phyloP scores from a whole-genome alignment of 495 filamentous ascomycete species.

The Aspergillus avenaceus region DNA sequence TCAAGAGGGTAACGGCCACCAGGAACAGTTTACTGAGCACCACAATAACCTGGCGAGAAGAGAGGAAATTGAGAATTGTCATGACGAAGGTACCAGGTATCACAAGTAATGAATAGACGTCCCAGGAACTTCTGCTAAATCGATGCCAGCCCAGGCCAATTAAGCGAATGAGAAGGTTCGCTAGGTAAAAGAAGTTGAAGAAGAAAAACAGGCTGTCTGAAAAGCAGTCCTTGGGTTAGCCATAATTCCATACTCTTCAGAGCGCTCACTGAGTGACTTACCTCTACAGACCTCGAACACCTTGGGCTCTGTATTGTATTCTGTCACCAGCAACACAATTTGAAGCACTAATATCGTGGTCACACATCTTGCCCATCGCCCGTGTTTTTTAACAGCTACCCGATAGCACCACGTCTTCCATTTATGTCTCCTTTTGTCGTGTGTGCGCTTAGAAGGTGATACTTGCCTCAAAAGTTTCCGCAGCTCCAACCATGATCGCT shows the following conservation, averaged over 20 bases:
- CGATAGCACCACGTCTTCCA: slow-evolving; percentile 95
- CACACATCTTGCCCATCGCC: slow-evolving; percentile 81
- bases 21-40: slow-evolving; percentile 91
- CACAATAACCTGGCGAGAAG: slow-evolving; percentile 55
- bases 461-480: slow-evolving; percentile 91
- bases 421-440: slow-evolving; percentile 62
- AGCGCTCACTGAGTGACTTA: slow-evolving; percentile 15
- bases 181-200: slow-evolving; percentile 82
- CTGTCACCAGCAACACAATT: slow-evolving; percentile 74
- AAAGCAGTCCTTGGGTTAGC: slow-evolving; percentile 4
- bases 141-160: slow-evolving; percentile 88
- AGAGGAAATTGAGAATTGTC: slow-evolving; percentile 62
- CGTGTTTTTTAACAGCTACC: slow-evolving; percentile 88
- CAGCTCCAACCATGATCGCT: slow-evolving; percentile 94
- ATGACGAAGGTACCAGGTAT: slow-evolving; percentile 81
- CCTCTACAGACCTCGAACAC: slow-evolving; percentile 63
- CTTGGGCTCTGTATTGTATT: slow-evolving; percentile 71
- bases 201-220: slow-evolving; percentile 69
- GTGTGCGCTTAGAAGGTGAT: slow-evolving; percentile 83
- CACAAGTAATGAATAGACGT: slow-evolving; percentile 79
- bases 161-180: slow-evolving; percentile 80
- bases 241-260: neutral
- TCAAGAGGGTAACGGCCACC: slow-evolving; percentile 81
- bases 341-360: slow-evolving; percentile 78
- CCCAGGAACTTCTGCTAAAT: slow-evolving; percentile 93